Evolutionary conservation across 106 monocot genomes (phyloP).

Genomic region (Dioscorea zingiberensis): DNA sequence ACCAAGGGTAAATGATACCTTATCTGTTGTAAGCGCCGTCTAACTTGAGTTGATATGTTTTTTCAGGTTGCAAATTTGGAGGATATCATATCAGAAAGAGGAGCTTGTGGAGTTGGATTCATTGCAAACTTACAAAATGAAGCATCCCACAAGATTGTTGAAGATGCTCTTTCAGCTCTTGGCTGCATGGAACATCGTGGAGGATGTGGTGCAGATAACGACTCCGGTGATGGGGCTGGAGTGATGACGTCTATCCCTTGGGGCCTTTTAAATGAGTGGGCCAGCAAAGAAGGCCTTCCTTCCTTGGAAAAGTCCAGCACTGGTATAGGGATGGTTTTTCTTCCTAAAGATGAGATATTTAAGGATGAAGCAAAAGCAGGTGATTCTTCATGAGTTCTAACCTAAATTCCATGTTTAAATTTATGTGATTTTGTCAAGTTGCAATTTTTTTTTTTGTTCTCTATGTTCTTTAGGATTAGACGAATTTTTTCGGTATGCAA

Average conservation of each 20-base stretch:
- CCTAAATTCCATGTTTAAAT: no score
- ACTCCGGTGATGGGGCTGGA: conserved; percentile 94
- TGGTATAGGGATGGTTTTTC: conserved; percentile 96
- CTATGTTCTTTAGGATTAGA: no score
- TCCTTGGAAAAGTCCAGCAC: conserved; percentile 60
- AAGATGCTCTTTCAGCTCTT: conserved; percentile 87
- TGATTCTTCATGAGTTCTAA: conserved; percentile 5
- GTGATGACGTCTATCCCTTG: conserved; percentile 89
- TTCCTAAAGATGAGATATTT: conserved; percentile 70
- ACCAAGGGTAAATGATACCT: not conserved
- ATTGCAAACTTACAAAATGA: conserved; percentile 92
- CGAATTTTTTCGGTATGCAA: no score
- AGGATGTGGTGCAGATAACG: conserved; percentile 94
- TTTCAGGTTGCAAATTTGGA: conserved; percentile 69
- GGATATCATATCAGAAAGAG: conserved; percentile 90
- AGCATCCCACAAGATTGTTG: conserved; percentile 70
- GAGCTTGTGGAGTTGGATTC: conserved; percentile 99
- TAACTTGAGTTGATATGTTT: not conserved
- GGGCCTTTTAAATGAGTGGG: conserved; percentile 85
- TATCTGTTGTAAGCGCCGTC: not conserved
- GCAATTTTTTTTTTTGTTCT: no score
- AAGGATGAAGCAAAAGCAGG: conserved; percentile 82
- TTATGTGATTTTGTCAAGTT: no score
- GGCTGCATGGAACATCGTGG: conserved; percentile 99
- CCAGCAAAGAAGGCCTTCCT: conserved; percentile 65